Conservation (phyloP, 768 basidiomycete species). For the Psilocybe sp. region DNA sequence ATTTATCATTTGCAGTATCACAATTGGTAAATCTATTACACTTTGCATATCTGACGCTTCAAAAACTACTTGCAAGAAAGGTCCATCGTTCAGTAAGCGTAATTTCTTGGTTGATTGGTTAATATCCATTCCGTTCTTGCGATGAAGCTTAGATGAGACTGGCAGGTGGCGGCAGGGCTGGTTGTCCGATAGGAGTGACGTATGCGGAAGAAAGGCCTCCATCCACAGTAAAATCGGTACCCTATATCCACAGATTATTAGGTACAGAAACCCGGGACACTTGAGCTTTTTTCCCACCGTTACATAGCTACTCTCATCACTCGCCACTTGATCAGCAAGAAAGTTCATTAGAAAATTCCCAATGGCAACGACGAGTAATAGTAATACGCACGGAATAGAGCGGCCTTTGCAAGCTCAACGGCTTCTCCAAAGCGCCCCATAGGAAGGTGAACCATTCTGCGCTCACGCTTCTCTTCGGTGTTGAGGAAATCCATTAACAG, state of each 20-base stretch:
- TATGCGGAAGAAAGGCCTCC: conserved; percentile 92
- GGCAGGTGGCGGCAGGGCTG: conserved; percentile 62
- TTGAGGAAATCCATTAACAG: conserved; percentile 98
- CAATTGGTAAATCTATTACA: too few species aligned
- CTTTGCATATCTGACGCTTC: too few species aligned
- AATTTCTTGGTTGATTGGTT: too few species aligned
- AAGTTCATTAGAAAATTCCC: conserved; percentile 22
- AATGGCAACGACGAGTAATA: conserved; percentile 1
- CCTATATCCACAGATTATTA: conserved; percentile 37
- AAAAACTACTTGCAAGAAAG: too few species aligned
- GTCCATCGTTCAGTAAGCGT: too few species aligned
- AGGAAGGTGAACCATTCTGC: conserved; percentile 86
- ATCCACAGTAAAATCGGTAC: conserved; percentile 93
- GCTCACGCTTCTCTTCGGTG: conserved; percentile 91
- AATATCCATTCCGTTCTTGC: too few species aligned
- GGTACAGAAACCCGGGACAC: neutral
- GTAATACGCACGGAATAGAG: conserved; percentile 78
- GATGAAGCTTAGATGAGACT: conserved; percentile 44
- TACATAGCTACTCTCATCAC: conserved; percentile 94
- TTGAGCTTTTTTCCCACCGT: conserved; percentile 53
- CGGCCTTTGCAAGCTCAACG: conserved; percentile 89
- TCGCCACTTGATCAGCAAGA: conserved; percentile 61
- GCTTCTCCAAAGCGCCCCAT: conserved; percentile 99
- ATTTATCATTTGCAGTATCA: too few species aligned
- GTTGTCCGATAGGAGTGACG: conserved; percentile 85